Base-by-base conservation (phyloP, 129 eudicot genomes). In the Flaveria linearis region DNA sequence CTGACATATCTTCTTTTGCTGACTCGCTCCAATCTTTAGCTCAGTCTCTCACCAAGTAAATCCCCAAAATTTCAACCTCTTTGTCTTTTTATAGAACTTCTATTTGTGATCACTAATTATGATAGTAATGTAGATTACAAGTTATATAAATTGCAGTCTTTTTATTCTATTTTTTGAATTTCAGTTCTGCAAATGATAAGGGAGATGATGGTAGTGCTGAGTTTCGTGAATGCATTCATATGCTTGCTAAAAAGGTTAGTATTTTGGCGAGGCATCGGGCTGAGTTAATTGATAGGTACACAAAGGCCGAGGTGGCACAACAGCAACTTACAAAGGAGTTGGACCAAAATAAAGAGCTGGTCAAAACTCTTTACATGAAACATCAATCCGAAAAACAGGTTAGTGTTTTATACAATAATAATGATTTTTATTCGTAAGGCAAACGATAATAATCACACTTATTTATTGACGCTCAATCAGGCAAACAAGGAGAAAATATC, bases 311-410 rank as follows among this genome's bases (percentile, higher is more conserved):
- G 71, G 87, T 86, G 74, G 87, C 89, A 9, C 84, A 56, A 17
- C 78, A 80, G 66, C 92, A 82, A 63, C 91, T 93, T 45, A 52
- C 80, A 26, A 87, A 91, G 86, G 94, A 91, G 79, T 52, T 91
- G 82, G 99, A 91, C 11, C 93, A 91, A 74, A 91, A 85, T 76
- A 91, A 84, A 73, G 94, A 81, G 74, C 33, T 91, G 72, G 88
- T 87, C 67, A 91, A 78, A 85, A 87, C 90, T 26, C 84, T 91
- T 61, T 94, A 85, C 82, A 76, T 74, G 47, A 89, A 94, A 85
- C 96, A 91, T 76, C 96, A 91, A 84, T 82, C 77, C 8, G 98
- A 94, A 83, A 94, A 91, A 75, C 98, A 91, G 91, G 97, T 89
- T 80, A 43, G 65, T 39, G 16, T 4, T 72, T 69, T 36, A 25